Evolutionary conservation across 257 asterid species (phyloP).

Genomic region (Fraxinus anomala): DNA sequence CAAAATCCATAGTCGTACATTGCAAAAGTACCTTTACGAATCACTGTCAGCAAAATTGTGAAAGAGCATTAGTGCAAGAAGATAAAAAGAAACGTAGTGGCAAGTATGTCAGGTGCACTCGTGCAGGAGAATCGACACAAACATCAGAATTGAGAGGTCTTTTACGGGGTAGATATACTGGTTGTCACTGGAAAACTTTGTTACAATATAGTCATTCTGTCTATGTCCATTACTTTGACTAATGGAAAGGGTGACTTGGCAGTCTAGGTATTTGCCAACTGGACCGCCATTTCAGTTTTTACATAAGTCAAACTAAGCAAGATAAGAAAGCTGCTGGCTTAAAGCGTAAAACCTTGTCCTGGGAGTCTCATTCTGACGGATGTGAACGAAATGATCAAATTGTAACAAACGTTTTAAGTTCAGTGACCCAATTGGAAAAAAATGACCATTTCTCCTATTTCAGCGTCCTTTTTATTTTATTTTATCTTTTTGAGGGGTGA

Average conservation of each 20-base stretch:
- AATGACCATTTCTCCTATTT: not conserved
- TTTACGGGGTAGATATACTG: no score
- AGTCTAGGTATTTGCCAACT: not conserved
- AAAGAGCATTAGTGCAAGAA: constrained; percentile 12
- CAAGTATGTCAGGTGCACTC: not conserved
- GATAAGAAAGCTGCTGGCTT: not conserved
- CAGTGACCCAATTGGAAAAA: not conserved
- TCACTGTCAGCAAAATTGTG: constrained; percentile 61
- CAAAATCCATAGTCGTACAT: constrained; percentile 81
- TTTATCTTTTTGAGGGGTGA: no score
- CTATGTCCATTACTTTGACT: not conserved
- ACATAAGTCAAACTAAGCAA: not conserved
- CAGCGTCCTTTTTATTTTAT: not conserved
- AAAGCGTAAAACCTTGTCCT: not conserved
- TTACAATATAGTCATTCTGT: not conserved
- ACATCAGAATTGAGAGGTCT: not conserved
- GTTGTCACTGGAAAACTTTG: not conserved
- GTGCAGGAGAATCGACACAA: constrained; percentile 8
- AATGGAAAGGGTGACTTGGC: not conserved
- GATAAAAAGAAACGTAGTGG: not conserved
- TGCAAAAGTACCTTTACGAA: constrained; percentile 79
- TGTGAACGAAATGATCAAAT: not conserved
- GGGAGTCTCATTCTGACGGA: not conserved
- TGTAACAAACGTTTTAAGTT: not conserved
- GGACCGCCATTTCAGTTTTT: not conserved